These are phyloP conservation scores for Emergomyces africanus DNA, from an alignment of 2,329 filamentous ascomycete species.

Conservation along the genomic window DNA sequence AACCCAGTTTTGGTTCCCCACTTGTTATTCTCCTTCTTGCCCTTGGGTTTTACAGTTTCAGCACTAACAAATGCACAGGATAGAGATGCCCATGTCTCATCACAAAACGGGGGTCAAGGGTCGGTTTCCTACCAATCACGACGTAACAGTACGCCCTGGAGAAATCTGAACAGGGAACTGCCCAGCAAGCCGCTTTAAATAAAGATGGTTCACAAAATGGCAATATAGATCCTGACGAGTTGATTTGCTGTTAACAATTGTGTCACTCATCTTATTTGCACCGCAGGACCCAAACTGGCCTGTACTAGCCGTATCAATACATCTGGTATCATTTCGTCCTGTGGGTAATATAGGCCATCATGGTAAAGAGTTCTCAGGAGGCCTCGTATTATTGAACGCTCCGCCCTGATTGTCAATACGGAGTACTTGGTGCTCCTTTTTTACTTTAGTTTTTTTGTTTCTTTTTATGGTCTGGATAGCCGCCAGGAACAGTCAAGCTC, in stretches of 20 bases:
- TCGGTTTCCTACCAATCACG: neutral
- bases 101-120: neutral
- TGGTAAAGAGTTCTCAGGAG: too few species aligned
- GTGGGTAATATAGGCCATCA: neutral
- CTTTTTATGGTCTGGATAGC: constrained; percentile 2
- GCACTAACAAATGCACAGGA: neutral
- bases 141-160: neutral
- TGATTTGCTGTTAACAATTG: neutral
- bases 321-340: too few species aligned
- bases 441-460: neutral
- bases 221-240: neutral
- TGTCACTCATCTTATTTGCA: neutral
- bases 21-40: neutral
- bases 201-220: neutral
- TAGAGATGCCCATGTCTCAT: neutral
- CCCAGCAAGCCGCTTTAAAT: neutral
- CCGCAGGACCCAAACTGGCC: neutral
- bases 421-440: constrained; percentile 3
- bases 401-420: constrained; percentile 10
- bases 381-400: neutral
- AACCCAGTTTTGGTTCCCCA: neutral
- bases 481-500: neutral
- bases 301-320: neutral
- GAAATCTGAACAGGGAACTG: neutral
- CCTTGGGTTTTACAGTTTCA: neutral